Evolutionary conservation across 2,329 filamentous ascomycete species (phyloP).

Genomic region (Colletotrichum chlorophyti): DNA sequence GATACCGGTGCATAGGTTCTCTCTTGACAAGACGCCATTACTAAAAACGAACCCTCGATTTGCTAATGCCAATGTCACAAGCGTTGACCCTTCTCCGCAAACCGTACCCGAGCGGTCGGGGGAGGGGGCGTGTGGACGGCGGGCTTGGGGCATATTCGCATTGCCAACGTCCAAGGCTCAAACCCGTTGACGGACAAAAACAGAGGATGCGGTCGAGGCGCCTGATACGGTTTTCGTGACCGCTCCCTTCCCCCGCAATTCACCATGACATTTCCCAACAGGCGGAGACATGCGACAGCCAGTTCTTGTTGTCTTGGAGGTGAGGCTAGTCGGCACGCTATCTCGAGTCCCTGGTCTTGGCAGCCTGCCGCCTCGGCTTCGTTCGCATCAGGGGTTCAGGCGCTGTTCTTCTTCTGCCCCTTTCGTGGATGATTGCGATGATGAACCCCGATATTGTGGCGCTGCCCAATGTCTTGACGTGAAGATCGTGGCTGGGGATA

Average conservation of each 20-base stretch:
- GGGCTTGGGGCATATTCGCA: too few relatives aligned
- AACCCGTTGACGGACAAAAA: too few relatives aligned
- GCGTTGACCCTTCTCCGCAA: constrained; percentile 16
- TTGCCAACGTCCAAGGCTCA: too few relatives aligned
- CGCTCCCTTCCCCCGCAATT: too few relatives aligned
- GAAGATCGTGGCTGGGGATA: constrained; percentile 17
- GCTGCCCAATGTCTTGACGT: constrained; percentile 7
- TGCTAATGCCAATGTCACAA: constrained; percentile 25
- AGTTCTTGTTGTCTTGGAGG: constrained; percentile 8
- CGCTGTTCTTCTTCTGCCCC: too few relatives aligned
- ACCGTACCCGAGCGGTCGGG: not conserved
- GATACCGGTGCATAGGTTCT: constrained; percentile 20
- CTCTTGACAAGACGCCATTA: constrained; percentile 25
- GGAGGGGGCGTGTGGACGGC: not conserved
- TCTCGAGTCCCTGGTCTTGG: constrained; percentile 21
- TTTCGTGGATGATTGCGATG: too few relatives aligned
- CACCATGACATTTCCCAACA: not conserved
- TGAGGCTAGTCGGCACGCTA: constrained; percentile 26
- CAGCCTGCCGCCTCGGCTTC: constrained; percentile 13
- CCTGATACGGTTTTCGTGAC: too few relatives aligned
- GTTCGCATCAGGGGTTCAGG: constrained; percentile 3
- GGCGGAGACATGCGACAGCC: not conserved
- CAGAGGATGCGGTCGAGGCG: too few relatives aligned
- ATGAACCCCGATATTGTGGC: constrained; percentile 7
- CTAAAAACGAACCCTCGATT: constrained; percentile 10